Conservation (phyloP, 192 early-diverging fungal genomes). For the Jimgerdemannia flammicorona region DNA sequence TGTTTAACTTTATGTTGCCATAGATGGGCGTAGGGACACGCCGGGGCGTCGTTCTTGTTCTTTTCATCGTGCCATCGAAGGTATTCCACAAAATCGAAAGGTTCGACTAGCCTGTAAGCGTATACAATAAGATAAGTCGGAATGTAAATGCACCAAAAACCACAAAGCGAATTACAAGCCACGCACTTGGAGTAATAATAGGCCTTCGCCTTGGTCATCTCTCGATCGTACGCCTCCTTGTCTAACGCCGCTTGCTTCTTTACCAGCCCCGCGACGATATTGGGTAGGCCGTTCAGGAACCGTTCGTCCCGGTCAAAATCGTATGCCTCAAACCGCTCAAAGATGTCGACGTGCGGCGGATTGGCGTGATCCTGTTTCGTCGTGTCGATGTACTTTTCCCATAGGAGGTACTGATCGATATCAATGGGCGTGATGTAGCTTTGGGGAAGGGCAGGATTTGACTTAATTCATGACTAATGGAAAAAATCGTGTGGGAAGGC, state of each 20-base stretch:
- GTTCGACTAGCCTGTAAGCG: slow-evolving; percentile 28
- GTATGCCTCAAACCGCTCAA: slow-evolving; percentile 32
- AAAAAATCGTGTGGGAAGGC: too few relatives aligned
- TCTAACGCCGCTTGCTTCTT: slow-evolving; percentile 25
- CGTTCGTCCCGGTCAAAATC: slow-evolving; percentile 39
- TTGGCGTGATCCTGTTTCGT: too few relatives aligned
- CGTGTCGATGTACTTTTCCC: too few relatives aligned
- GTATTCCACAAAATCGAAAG: slow-evolving; percentile 39
- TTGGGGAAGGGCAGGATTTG: too few relatives aligned
- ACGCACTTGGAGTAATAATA: slow-evolving; percentile 44
- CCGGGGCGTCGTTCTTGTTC: slow-evolving; percentile 32
- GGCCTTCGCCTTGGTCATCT: slow-evolving; percentile 44
- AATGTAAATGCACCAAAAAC: background rate
- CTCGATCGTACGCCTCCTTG: slow-evolving; percentile 37
- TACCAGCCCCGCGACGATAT: slow-evolving; percentile 34
- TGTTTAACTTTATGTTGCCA: slow-evolving; percentile 45
- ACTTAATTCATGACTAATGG: too few relatives aligned
- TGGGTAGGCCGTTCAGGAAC: slow-evolving; percentile 40
- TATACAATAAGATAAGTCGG: background rate
- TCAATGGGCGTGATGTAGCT: too few relatives aligned
- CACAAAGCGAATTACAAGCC: background rate
- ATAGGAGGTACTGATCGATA: too few relatives aligned
- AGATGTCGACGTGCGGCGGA: too few relatives aligned
- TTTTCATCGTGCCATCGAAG: slow-evolving; percentile 38
- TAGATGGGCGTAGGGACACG: slow-evolving; percentile 50